These are phyloP conservation scores for Pseudofabraea citricarpa DNA, from an alignment of 2,329 filamentous ascomycete genomes.

Conservation along the genomic window DNA sequence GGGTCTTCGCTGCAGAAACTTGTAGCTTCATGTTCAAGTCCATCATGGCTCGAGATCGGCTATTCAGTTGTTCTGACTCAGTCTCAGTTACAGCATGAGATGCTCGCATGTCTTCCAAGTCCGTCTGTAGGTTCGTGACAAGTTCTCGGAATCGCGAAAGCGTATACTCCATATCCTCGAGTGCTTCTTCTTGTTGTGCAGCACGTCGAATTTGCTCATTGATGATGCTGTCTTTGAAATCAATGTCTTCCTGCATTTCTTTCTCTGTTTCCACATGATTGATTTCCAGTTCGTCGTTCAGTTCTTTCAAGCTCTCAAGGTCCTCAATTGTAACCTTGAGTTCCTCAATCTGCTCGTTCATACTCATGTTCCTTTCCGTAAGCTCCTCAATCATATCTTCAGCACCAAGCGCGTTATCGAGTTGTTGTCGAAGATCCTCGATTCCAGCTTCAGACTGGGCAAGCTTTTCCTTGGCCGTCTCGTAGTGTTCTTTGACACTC, in stretches of 20 bases:
- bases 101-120: slow-evolving; percentile 87
- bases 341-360: slow-evolving; percentile 79
- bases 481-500: slow-evolving; percentile 63
- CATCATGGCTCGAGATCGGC: slow-evolving; percentile 88
- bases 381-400: slow-evolving; percentile 95
- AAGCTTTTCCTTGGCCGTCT: slow-evolving; percentile 67
- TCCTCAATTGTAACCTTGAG: slow-evolving; percentile 79
- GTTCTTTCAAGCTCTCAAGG: slow-evolving; percentile 81
- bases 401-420: slow-evolving; percentile 81
- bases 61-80: slow-evolving; percentile 85
- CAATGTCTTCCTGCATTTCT: slow-evolving; percentile 89
- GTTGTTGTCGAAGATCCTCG: slow-evolving; percentile 82
- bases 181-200: slow-evolving; percentile 69
- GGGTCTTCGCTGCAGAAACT: slow-evolving; percentile 82
- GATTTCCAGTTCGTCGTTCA: slow-evolving; percentile 90
- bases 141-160: slow-evolving; percentile 84
- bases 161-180: slow-evolving; percentile 88
- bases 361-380: slow-evolving; percentile 78
- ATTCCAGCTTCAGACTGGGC: slow-evolving; percentile 68
- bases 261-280: slow-evolving; percentile 92
- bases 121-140: slow-evolving; percentile 77
- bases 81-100: slow-evolving; percentile 90
- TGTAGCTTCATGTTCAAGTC: slow-evolving; percentile 95
- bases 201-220: slow-evolving; percentile 73
- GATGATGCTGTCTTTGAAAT: slow-evolving; percentile 80